Conservation (phyloP, 2,329 filamentous ascomycete genomes). For the Epicoccum sorghinum region DNA sequence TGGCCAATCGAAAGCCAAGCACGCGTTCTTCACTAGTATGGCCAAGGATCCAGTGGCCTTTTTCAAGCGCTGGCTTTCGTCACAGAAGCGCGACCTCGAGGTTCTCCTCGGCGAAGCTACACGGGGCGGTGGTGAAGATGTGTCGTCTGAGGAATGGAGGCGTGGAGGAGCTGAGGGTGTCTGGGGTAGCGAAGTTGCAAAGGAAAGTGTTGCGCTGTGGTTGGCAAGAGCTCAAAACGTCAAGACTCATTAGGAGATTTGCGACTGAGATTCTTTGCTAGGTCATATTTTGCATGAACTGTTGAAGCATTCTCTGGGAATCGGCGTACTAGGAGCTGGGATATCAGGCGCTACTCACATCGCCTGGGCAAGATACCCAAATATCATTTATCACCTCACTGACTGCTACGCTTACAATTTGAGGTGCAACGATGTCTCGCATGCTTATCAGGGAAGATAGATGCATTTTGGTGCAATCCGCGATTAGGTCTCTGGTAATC, state of each 20-base stretch:
- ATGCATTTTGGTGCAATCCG: background rate
- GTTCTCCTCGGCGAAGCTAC: constrained; percentile 83
- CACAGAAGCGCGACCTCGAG: constrained; percentile 88
- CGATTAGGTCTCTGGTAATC: background rate
- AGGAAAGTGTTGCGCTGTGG: constrained; percentile 67
- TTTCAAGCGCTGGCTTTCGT: constrained; percentile 84
- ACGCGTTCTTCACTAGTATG: constrained; percentile 82
- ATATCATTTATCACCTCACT: constrained; percentile 8
- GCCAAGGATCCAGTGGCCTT: constrained; percentile 84
- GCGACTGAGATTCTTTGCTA: background rate
- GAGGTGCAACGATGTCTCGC: too few species aligned
- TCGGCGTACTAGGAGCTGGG: constrained; percentile 17
- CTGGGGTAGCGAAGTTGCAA: constrained; percentile 67
- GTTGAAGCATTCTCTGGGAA: constrained; percentile 5
- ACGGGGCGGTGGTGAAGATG: constrained; percentile 58
- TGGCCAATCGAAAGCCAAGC: constrained; percentile 84
- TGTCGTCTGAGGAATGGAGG: constrained; percentile 71
- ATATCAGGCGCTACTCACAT: constrained; percentile 12
- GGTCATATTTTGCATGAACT: background rate
- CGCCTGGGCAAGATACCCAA: constrained; percentile 19
- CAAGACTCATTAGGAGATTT: constrained; percentile 34
- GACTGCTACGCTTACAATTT: background rate
- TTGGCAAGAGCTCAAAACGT: constrained; percentile 52
- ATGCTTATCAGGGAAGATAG: too few species aligned
- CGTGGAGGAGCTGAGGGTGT: constrained; percentile 65